Evolutionary conservation across 345 rosid species (phyloP), one percentile per base, ranked within the genome.

Genomic region (Nasturtium officinale): DNA sequence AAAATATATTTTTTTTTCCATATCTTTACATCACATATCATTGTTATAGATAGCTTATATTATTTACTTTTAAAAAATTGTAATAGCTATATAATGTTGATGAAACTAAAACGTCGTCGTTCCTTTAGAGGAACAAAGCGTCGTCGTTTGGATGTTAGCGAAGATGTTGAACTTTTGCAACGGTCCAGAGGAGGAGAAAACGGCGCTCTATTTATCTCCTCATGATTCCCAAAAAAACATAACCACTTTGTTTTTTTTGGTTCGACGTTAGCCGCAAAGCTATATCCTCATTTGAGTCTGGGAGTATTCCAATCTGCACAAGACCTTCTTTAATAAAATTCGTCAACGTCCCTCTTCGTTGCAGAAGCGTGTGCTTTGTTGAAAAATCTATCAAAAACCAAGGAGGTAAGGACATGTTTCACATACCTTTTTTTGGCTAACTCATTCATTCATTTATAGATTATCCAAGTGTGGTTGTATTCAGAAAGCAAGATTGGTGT

Each of bases 191-290:
- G 21, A 63, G 54, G 28, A 25, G 7, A 25, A 29, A 28, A 16
- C 29, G 54, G 40, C n/a, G 40, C 67, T 63, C 26, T 16, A 43
- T 61, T 26, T 4, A 62, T 62, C 67, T 62, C 38, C 16, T 43
- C 25, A 25, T 38, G 48, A 61, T 8, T 6, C 50, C 42, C 33
- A 28, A 23, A 8, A n/a, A n/a, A 45, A 62, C 12, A 45, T 62
- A 4, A 16, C 29, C 47, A 45, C 48, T 7, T 13, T 9, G 18
- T 15, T 43, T 68, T 56, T 16, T 46, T 40, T 32, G 56, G 37
- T 32, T 32, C n/a, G n/a, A n/a, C n/a, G n/a, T n/a, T n/a, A n/a
- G n/a, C n/a, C n/a, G n/a, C n/a, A n/a, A n/a, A n/a, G n/a, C n/a
- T n/a, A n/a, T n/a, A n/a, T n/a, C n/a, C n/a, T n/a, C n/a, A n/a